Base-by-base conservation (phyloP, 2,329 filamentous ascomycete species). In the Coniochaeta prunicola region DNA sequence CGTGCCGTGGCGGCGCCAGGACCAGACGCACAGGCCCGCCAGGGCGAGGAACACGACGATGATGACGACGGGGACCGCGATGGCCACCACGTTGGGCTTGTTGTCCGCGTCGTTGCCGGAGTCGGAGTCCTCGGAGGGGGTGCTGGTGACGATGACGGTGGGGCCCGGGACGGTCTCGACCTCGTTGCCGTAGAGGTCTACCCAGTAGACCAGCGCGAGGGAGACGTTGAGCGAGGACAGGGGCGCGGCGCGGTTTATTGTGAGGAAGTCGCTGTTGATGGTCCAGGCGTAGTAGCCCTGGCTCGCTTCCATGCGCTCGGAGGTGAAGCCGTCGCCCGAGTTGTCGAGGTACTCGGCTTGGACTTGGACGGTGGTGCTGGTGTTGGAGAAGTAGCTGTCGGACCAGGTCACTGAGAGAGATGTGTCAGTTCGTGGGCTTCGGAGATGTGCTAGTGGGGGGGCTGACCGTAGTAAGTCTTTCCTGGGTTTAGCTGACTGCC, bases 391-490 rank as follows among this genome's bases (percentile, higher is more conserved):
- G 57, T 62, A 64, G 7, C 50, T 38, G 0, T 64, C 61, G 17
- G 69, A 65, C 71, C 72, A 73, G 19, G 71, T 72, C 53, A 74
- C 71, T 73, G 56, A 21, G 53, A 57, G 15, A 31, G 2, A 6
- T 4, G 4, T 7, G 33, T 19, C 59, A 34, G 30, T 59, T 33
- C 19, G 48, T 30, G 15, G n/a, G 13, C n/a, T 13, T 28, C 13
- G 24, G 50, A 45, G 21, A 9, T 36, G 17, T 34, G 42, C 13
- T 12, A 21, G n/a, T 50, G 34, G n/a, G 38, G 24, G 17, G 6
- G 59, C 67, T 59, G 54, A 73, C 71, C 62, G 58, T 72, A 74
- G 57, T 74, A 75, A 0, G 70, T 69, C 12, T 58, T 58, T 0
- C 68, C 70, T 2, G 67, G 64, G 36, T 64, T 60, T 19, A 75